Evolutionary conservation across 108 stramenopile genomes (phyloP), one percentile per base, ranked within the genome.

Genomic region (Skeletonema tropicum): DNA sequence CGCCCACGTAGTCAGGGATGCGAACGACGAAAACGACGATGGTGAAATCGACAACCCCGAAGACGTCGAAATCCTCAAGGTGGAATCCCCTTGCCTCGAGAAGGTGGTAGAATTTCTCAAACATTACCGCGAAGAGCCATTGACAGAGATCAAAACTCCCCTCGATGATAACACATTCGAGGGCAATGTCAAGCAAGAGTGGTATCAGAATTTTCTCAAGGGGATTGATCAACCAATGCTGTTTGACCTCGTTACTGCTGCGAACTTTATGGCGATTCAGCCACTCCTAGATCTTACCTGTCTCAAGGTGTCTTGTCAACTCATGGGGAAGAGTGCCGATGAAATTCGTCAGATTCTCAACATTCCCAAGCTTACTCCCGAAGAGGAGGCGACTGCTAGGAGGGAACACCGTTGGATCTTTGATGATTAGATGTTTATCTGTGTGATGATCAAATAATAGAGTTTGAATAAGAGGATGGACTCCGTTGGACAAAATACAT

Each of bases 361-460:
- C 17, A 86, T 94, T 12, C 94, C 94, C 3, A 77, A 81, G 70
- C 42, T 94, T 80, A 90, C 94, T n/a, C 64, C 80, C 3, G 86
- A 91, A 57, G 91, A 94, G 65, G 90, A 91, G 68, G 83, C 64
- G 14, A 58, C 77, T 30, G 91, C 91, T 14, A 84, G 90, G 41
- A 67, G 78, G 68, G 86, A 92, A 29, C 94, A 92, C 70, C 79
- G 72, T 21, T 94, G 94, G 94, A 87, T 94, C 62, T 94, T 94
- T 85, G 89, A 89, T 83, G 86, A 87, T 76, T 76, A 75, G 46
- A 48, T n/a, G 4, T 9, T 46, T 55, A 3, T 55, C 38, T 55
- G 3, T 8, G 52, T 17, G 52, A 23, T 10, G 15, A 8, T 7
- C 23, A 55, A 23, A 25, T 10, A 0, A 55, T 55, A 55, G 52